Conservation (phyloP, 495 filamentous ascomycete species). For the Aspergillus ellipticus region DNA sequence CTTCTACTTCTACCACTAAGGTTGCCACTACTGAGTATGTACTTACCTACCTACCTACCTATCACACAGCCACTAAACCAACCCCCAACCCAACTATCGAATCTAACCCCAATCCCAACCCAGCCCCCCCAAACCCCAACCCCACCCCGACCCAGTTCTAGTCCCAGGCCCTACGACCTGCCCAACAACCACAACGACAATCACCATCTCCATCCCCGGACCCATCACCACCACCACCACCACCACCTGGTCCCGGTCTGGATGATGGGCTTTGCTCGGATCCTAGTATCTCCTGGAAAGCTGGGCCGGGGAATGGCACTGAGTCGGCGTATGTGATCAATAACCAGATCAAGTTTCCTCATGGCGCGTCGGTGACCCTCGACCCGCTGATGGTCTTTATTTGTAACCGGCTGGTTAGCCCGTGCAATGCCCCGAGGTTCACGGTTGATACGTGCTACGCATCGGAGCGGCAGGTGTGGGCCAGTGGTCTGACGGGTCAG, state of each 20-base stretch:
- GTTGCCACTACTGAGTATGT: too few relatives aligned
- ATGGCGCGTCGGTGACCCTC: conserved; percentile 56
- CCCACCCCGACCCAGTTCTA: not conserved
- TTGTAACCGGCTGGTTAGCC: conserved; percentile 48
- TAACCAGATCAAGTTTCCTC: conserved; percentile 52
- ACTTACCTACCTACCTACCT: not conserved
- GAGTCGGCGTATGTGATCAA: conserved; percentile 49
- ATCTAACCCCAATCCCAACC: not conserved
- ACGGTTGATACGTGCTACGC: conserved; percentile 46
- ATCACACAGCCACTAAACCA: not conserved
- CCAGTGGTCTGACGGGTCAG: conserved; percentile 35
- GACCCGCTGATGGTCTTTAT: conserved; percentile 53
- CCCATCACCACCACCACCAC: not conserved
- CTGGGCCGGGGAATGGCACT: conserved; percentile 48
- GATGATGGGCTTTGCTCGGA: too few relatives aligned
- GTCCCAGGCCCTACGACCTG: not conserved
- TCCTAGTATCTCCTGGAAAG: conserved; percentile 53
- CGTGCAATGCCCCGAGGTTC: conserved; percentile 48
- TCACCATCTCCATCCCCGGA: too few relatives aligned
- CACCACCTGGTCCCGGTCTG: not conserved
- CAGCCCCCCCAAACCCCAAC: conserved; percentile 2
- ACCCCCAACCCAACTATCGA: not conserved
- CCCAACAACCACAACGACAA: too few relatives aligned
- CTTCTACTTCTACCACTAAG: too few relatives aligned
- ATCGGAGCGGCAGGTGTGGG: conserved; percentile 33